These are phyloP conservation scores for Lactarius evosmus DNA, from an alignment of 768 basidiomycete genomes.

Conservation along the genomic window DNA sequence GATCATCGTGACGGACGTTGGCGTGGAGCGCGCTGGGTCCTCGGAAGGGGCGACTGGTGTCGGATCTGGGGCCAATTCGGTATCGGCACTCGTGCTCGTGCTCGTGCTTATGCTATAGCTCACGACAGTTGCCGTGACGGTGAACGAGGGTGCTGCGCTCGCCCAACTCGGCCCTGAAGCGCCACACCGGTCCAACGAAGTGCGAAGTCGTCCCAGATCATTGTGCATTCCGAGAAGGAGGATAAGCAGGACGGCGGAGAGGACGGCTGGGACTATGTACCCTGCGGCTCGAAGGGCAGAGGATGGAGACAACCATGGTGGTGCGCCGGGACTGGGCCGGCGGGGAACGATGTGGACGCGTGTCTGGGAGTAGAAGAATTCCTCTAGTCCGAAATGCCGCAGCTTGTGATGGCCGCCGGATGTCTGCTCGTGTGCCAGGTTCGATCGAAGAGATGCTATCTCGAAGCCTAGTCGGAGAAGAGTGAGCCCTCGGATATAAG, in stretches of 20 bases:
- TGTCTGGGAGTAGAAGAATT: slow-evolving; percentile 57
- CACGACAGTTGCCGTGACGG: slow-evolving; percentile 42
- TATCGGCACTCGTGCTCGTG: neutral
- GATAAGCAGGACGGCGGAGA: slow-evolving; percentile 33
- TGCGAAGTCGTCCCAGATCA: slow-evolving; percentile 34
- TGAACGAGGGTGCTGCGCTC: slow-evolving; percentile 28
- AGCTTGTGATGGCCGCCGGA: slow-evolving; percentile 43
- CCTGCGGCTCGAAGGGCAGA: slow-evolving; percentile 27
- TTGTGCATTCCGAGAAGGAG: slow-evolving; percentile 32
- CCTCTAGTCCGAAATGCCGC: slow-evolving; percentile 52
- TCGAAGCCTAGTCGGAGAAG: slow-evolving; percentile 39
- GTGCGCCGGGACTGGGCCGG: neutral
- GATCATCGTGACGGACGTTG: slow-evolving; percentile 23
- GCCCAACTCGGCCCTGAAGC: slow-evolving; percentile 19
- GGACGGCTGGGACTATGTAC: slow-evolving; percentile 29
- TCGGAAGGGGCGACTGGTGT: neutral
- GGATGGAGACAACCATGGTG: slow-evolving; percentile 2
- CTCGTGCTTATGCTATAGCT: neutral
- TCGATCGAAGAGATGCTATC: slow-evolving; percentile 47
- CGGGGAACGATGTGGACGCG: slow-evolving; percentile 28
- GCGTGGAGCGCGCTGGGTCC: neutral
- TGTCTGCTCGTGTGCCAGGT: slow-evolving; percentile 51
- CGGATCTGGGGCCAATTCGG: neutral
- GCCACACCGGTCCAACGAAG: slow-evolving; percentile 33
- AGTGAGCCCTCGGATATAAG: neutral